These are phyloP conservation scores for Dentipellis sp. DNA, from an alignment of 768 basidiomycete genomes.

Conservation along the genomic window DNA sequence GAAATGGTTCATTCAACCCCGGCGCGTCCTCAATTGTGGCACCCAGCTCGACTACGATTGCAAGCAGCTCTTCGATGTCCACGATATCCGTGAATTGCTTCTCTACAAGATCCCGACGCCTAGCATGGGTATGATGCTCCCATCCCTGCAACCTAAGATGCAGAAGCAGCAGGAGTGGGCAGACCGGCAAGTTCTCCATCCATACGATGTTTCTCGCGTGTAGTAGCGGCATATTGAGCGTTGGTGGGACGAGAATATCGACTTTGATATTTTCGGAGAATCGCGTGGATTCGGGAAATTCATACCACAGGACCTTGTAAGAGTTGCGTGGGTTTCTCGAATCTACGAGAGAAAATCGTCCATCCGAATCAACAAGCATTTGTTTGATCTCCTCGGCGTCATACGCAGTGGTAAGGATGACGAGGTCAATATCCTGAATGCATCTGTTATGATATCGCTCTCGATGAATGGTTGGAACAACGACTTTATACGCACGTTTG, in stretches of 20 bases:
- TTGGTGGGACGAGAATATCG: slow-evolving; percentile 24
- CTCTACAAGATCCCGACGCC: slow-evolving; percentile 21
- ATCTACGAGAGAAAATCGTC: slow-evolving; percentile 28
- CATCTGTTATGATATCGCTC: background rate
- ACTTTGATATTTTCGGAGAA: slow-evolving; percentile 19
- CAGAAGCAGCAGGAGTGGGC: slow-evolving; percentile 22
- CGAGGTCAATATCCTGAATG: slow-evolving; percentile 36
- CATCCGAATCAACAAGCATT: slow-evolving; percentile 22
- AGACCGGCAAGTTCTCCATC: slow-evolving; percentile 16
- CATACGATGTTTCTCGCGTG: slow-evolving; percentile 5
- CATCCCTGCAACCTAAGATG: slow-evolving; percentile 25
- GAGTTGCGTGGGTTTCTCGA: slow-evolving; percentile 29
- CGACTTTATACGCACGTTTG: slow-evolving; percentile 11
- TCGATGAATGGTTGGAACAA: background rate
- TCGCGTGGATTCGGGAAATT: background rate
- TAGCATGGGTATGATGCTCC: slow-evolving; percentile 21
- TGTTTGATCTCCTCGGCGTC: slow-evolving; percentile 32
- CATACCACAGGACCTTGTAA: slow-evolving; percentile 34
- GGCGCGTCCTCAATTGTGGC: too few species aligned
- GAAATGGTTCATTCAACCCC: too few species aligned
- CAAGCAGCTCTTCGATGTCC: slow-evolving; percentile 34
- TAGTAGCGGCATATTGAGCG: slow-evolving; percentile 20
- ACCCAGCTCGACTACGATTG: background rate
- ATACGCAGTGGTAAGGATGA: slow-evolving; percentile 27
- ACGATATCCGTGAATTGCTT: slow-evolving; percentile 32